Evolutionary conservation across 352 stramenopile genomes (phyloP), one percentile per base, ranked within the genome.

Genomic region (Globisporangium nunn): DNA sequence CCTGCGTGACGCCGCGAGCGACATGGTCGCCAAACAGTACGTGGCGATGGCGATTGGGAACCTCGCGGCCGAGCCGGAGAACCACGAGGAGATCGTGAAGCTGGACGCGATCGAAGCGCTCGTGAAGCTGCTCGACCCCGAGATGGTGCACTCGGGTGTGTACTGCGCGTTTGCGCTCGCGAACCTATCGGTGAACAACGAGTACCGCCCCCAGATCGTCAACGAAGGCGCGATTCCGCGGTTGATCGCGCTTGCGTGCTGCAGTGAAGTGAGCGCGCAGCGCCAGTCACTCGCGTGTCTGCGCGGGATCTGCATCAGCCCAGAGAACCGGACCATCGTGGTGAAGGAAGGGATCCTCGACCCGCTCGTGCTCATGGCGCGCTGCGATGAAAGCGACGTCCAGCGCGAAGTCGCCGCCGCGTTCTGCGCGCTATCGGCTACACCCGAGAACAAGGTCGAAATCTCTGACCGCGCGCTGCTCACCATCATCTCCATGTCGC

Each of bases 381-480:
- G 91, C 3, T 96, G 86, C 8, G 85, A 97, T 45, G 88, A 98
- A 30, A 78, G 85, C 30, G 81, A 96, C 52, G 87, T 98, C 44
- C 83, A 97, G 48, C 74, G 88, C 23, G 91, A 98, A 70, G 93
- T 98, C 17, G 86, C 93, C 4, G 87, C 89, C 6, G 87, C 92
- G 5, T 88, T 98, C 45, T 98, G 97, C 62, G 97, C 83, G 40
- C 74, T 99, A 8, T 98, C 93, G 15, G 93, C 77, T 28, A 93
- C 96, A n/a, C 82, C 88, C 6, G 95, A 98, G 68, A 98, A 98
- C 72, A 98, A 98, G 69, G 78, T 96, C 33, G 92, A 98, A 68
- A 97, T 98, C 44, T 93, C 88, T 14, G 90, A 98, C 61, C 81
- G 95, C 53, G 81, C 89, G 23, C 79, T 99, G 45, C 93, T 97